A percentile compares a stretch with the other conserved stretches of the same genome.
Conservation (phyloP, 2,329 filamentous ascomycete species). For the Sphaerulina vaccinii region DNA sequence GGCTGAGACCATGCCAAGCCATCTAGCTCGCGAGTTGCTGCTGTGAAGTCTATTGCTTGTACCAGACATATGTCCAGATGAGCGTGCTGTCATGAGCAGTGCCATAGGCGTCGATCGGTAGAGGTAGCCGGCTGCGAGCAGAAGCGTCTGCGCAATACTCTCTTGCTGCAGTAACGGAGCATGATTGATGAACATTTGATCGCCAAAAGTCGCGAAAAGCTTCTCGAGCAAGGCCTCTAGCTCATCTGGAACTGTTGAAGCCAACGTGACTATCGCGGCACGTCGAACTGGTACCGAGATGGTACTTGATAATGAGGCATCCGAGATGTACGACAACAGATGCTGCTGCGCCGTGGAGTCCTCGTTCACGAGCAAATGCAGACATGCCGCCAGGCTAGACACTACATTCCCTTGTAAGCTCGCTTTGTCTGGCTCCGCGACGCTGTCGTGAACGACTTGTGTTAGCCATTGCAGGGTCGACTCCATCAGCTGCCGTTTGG, state of each 20-base stretch:
- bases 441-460: background rate
- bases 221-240: constrained; percentile 64
- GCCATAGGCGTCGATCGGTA: constrained; percentile 64
- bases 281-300: constrained; percentile 28
- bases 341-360: constrained; percentile 21
- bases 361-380: constrained; percentile 20
- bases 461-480: constrained; percentile 36
- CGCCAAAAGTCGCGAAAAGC: constrained; percentile 72
- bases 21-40: constrained; percentile 70
- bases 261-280: constrained; percentile 32
- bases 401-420: background rate
- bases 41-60: constrained; percentile 83
- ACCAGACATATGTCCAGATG: constrained; percentile 69
- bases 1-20: constrained; percentile 85
- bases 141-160: constrained; percentile 75
- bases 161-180: constrained; percentile 84
- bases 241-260: constrained; percentile 23
- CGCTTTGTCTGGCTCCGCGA: background rate
- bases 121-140: constrained; percentile 75
- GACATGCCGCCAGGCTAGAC: constrained; percentile 18
- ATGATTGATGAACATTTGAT: constrained; percentile 83
- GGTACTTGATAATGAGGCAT: constrained; percentile 26
- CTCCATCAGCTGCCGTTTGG: constrained; percentile 46
- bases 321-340: constrained; percentile 25
- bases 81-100: constrained; percentile 67